These are phyloP conservation scores for Fomitopsis palustris DNA, from an alignment of 1,284 basidiomycete species.

Conservation along the genomic window DNA sequence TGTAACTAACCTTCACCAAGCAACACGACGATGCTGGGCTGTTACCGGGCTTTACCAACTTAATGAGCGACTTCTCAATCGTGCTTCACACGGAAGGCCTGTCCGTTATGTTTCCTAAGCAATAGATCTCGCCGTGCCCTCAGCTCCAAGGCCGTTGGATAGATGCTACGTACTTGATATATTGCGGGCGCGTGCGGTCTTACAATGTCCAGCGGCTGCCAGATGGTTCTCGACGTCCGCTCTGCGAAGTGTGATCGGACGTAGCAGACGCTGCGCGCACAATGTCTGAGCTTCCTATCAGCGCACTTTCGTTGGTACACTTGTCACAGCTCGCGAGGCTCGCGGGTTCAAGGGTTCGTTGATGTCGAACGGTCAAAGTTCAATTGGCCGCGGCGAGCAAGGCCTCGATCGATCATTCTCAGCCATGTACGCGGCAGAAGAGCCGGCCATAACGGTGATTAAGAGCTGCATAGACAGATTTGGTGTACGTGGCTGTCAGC, in stretches of 20 bases:
- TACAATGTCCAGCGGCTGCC: background rate
- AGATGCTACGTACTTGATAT: background rate
- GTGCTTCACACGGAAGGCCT: background rate
- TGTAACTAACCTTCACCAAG: too few species aligned
- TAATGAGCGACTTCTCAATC: background rate
- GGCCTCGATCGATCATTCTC: background rate
- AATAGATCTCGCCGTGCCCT: background rate
- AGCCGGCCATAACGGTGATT: constrained; percentile 1
- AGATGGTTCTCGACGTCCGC: background rate
- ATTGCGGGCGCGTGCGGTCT: background rate
- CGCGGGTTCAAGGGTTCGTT: background rate
- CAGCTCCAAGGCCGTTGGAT: background rate
- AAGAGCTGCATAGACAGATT: background rate
- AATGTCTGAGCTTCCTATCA: too few species aligned
- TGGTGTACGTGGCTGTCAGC: background rate
- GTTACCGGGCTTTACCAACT: background rate
- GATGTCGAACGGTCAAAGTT: background rate
- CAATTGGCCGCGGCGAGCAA: background rate
- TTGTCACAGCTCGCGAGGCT: background rate
- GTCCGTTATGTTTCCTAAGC: background rate
- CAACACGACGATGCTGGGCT: background rate
- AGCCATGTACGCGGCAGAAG: background rate
- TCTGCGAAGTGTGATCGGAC: background rate
- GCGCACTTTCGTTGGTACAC: background rate
- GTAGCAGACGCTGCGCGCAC: background rate